phyloP scores from a whole-genome alignment of 805 yeast genomes.

The Dipodascopsis tothii region DNA sequence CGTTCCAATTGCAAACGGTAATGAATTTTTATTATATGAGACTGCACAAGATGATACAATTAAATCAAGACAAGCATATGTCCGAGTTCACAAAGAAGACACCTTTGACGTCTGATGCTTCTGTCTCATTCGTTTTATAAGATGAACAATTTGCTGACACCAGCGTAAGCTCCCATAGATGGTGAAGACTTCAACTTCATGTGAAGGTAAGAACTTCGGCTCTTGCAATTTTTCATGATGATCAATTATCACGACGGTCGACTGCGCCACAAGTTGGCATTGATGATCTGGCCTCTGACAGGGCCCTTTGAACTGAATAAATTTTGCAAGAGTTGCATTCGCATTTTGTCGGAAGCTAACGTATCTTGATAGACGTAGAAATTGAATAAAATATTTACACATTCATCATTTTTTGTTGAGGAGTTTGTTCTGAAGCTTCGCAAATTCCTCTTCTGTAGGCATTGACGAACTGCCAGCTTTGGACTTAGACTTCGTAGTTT shows the following conservation, averaged over 20 bases:
- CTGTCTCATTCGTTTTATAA: slow-evolving; percentile 9
- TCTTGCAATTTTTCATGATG: slow-evolving; percentile 37
- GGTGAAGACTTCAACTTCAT: too few species aligned
- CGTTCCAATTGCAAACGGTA: neutral
- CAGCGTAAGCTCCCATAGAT: too few species aligned
- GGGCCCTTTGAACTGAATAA: slow-evolving; percentile 44
- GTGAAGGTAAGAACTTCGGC: slow-evolving; percentile 1
- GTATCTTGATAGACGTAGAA: neutral
- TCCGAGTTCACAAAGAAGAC: slow-evolving; percentile 54
- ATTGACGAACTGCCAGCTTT: too few species aligned
- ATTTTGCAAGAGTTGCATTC: neutral
- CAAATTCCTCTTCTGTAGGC: slow-evolving; percentile 11
- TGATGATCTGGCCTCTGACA: slow-evolving; percentile 74
- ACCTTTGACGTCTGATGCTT: slow-evolving; percentile 45
- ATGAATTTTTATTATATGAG: too few species aligned
- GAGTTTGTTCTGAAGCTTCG: slow-evolving; percentile 6
- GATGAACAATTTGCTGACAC: too few species aligned
- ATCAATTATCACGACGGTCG: slow-evolving; percentile 54
- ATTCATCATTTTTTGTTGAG: neutral
- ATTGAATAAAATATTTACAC: neutral
- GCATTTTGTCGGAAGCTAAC: neutral
- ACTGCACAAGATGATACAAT: slow-evolving; percentile 46
- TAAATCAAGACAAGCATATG: slow-evolving; percentile 88
- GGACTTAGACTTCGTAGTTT: too few species aligned
- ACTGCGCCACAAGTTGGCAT: slow-evolving; percentile 45